A percentile compares a stretch with the other conserved stretches of the same genome.
Evolutionary conservation across 2,329 filamentous ascomycete genomes (phyloP).

Genomic region (Pseudogymnoascus sp.): DNA sequence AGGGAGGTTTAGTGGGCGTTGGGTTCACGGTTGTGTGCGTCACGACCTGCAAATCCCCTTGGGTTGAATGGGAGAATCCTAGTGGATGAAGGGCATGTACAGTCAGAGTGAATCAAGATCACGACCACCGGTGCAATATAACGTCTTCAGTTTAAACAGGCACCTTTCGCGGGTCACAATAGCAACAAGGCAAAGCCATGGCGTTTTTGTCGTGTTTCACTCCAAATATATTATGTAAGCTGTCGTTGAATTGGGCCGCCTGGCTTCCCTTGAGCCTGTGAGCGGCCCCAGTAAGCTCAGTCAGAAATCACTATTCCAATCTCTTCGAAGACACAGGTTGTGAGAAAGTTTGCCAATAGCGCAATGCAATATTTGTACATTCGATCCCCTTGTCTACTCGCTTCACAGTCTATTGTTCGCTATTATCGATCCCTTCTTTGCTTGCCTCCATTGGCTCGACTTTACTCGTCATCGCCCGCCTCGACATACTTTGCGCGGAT

Average conservation of each 20-base stretch:
- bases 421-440: conserved; percentile 9
- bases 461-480: conserved; percentile 44
- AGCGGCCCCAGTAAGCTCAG: neutral
- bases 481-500: conserved; percentile 85
- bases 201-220: neutral
- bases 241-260: neutral
- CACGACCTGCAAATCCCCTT: neutral
- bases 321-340: neutral
- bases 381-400: conserved; percentile 6
- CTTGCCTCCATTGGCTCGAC: neutral
- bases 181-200: neutral
- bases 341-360: conserved; percentile 9
- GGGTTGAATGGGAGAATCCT: neutral
- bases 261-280: neutral
- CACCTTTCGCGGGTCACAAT: neutral
- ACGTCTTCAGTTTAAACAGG: neutral
- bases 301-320: neutral
- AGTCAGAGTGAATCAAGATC: neutral
- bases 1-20: neutral
- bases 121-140: neutral
- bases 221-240: conserved; percentile 1
- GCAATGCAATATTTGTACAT: conserved; percentile 10
- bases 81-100: neutral
- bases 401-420: conserved; percentile 7
- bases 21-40: neutral